Conservation (phyloP, 2,329 filamentous ascomycete species). For the Blumeria graminis region DNA sequence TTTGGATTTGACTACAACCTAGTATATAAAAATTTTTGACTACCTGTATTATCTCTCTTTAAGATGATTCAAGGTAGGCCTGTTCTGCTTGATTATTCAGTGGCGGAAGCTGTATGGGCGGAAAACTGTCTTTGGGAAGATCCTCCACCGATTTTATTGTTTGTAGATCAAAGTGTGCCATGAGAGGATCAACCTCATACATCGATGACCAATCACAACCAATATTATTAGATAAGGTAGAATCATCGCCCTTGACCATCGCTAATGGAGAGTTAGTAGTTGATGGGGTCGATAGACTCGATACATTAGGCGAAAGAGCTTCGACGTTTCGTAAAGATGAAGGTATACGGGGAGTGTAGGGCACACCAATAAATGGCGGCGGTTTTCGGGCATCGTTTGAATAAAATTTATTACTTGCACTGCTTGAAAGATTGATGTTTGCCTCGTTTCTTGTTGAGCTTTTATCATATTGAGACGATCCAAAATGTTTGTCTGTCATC, state of each 20-base stretch:
- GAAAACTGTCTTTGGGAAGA: not conserved
- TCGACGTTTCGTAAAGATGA: not conserved
- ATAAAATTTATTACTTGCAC: too few species aligned
- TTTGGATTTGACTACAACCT: too few species aligned
- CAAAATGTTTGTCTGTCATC: too few species aligned
- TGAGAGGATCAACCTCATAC: not conserved
- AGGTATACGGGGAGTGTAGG: not conserved
- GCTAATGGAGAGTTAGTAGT: not conserved
- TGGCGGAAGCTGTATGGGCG: not conserved
- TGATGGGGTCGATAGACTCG: not conserved
- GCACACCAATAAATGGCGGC: not conserved
- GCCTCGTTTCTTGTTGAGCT: too few species aligned
- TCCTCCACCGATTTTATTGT: not conserved
- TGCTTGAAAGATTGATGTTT: too few species aligned
- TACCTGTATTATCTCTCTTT: too few species aligned
- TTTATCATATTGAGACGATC: too few species aligned
- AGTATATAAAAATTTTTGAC: too few species aligned
- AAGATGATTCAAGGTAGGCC: too few species aligned
- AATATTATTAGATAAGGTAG: not conserved
- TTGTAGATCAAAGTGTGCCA: not conserved
- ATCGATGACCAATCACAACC: not conserved
- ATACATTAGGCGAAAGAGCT: not conserved
- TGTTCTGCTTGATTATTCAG: not conserved
- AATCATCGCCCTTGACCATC: not conserved
- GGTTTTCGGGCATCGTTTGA: not conserved